Conservation (phyloP, 108 stramenopile genomes). For the Thalassiosira profunda region DNA sequence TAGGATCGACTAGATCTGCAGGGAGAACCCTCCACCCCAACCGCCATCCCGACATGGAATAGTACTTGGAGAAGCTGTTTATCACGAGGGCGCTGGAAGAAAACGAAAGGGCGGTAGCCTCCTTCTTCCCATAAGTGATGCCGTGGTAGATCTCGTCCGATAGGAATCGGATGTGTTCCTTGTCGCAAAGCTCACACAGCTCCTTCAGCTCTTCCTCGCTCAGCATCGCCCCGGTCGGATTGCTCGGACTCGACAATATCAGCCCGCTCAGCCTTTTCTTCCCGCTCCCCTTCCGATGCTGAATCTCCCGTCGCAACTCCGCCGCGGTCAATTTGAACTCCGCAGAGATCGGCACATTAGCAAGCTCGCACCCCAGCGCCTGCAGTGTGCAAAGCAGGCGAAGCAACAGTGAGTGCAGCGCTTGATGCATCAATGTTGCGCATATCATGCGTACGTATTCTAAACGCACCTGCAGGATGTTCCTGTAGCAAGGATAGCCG, state of each 20-base stretch:
- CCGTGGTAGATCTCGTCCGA: constrained; percentile 96
- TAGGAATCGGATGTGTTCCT: constrained; percentile 82
- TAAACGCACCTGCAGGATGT: too few relatives aligned
- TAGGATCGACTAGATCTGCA: constrained; percentile 58
- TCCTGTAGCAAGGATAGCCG: constrained; percentile 96
- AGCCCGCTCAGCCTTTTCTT: constrained; percentile 69
- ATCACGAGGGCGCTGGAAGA: constrained; percentile 80
- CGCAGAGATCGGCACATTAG: constrained; percentile 66
- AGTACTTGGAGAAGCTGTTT: constrained; percentile 96
- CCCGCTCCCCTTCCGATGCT: constrained; percentile 40
- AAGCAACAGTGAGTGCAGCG: too few relatives aligned
- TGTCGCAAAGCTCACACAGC: constrained; percentile 83
- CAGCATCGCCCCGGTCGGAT: constrained; percentile 95
- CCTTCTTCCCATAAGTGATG: constrained; percentile 87
- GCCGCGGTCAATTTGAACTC: constrained; percentile 89
- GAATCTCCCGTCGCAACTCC: constrained; percentile 68
- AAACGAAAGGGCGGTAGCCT: constrained; percentile 85
- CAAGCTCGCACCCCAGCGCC: constrained; percentile 76
- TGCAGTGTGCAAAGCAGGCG: too few relatives aligned
- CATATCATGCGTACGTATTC: too few relatives aligned
- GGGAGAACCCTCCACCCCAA: constrained; percentile 95
- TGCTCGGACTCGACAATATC: constrained; percentile 83
- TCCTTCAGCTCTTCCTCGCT: constrained; percentile 74
- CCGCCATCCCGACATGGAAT: constrained; percentile 96
- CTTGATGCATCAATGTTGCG: too few relatives aligned